These are phyloP conservation scores for Pleurotus cornucopiae DNA, from an alignment of 768 basidiomycete species.

Conservation along the genomic window DNA sequence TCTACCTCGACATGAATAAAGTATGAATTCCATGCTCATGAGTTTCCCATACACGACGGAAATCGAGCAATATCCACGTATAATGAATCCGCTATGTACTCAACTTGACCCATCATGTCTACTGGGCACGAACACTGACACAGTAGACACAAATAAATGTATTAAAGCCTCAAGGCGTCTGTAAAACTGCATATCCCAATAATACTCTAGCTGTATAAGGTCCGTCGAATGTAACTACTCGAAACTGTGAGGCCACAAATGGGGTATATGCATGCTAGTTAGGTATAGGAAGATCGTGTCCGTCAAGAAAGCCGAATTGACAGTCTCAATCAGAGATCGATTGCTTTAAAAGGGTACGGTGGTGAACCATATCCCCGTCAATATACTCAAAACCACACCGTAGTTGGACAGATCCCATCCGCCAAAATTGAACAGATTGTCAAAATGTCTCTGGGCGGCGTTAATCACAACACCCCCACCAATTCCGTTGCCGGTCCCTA, in stretches of 20 bases:
- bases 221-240: no score
- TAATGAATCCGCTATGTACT: no score
- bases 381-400: background rate
- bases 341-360: background rate
- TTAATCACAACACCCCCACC: background rate
- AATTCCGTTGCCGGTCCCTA: background rate
- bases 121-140: no score
- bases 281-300: background rate
- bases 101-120: no score
- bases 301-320: slow-evolving; percentile 4
- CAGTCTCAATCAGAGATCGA: background rate
- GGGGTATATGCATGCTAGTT: background rate
- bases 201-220: no score
- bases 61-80: no score
- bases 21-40: background rate
- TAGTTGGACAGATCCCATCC: background rate
- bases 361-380: slow-evolving; percentile 6
- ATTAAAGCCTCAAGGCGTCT: background rate
- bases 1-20: background rate
- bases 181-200: no score
- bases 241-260: no score
- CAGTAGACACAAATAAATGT: no score
- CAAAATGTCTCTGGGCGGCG: background rate
- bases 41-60: no score
- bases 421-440: background rate